These are phyloP conservation scores for Ogataea chonburiensis DNA, from an alignment of 805 yeast genomes.

Conservation along the genomic window DNA sequence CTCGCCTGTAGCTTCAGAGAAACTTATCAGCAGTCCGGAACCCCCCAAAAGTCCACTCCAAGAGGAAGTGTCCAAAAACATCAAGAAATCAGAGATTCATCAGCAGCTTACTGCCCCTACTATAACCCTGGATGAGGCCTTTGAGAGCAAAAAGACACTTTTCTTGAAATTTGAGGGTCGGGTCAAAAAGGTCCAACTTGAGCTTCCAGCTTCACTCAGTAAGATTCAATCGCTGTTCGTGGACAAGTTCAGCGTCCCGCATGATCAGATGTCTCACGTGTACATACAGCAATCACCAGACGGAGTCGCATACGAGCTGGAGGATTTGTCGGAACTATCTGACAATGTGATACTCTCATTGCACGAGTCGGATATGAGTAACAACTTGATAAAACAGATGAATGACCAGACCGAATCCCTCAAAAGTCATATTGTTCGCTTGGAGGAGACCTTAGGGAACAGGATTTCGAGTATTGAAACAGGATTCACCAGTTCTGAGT, in stretches of 20 bases:
- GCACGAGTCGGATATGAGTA: slow-evolving; percentile 42
- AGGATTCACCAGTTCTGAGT: slow-evolving; percentile 5
- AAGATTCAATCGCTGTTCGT: slow-evolving; percentile 71
- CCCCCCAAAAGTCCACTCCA: slow-evolving; percentile 28
- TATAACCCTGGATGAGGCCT: slow-evolving; percentile 2
- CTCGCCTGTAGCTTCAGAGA: slow-evolving; percentile 18
- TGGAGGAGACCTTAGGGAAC: slow-evolving; percentile 27
- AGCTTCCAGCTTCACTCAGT: slow-evolving; percentile 48
- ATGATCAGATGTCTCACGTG: slow-evolving; percentile 71
- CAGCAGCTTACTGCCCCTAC: slow-evolving; percentile 21
- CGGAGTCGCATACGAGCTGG: slow-evolving; percentile 75
- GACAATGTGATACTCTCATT: slow-evolving; percentile 61
- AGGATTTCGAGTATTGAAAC: slow-evolving; percentile 24
- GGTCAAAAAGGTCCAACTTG: slow-evolving; percentile 53
- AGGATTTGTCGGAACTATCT: slow-evolving; percentile 63
- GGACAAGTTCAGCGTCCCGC: slow-evolving; percentile 83
- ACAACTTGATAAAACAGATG: slow-evolving; percentile 26
- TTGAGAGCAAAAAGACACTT: slow-evolving; percentile 22
- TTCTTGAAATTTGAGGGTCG: slow-evolving; percentile 51
- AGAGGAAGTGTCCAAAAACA: slow-evolving; percentile 25
- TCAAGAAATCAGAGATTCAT: slow-evolving; percentile 27
- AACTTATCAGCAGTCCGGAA: slow-evolving; percentile 4
- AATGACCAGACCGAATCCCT: slow-evolving; percentile 29
- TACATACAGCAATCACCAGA: slow-evolving; percentile 62
- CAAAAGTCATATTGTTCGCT: slow-evolving; percentile 27